A percentile compares a stretch with the other conserved stretches of the same genome.
Conservation (phyloP, 2,329 filamentous ascomycete genomes). For the Pyrenophora graminea region DNA sequence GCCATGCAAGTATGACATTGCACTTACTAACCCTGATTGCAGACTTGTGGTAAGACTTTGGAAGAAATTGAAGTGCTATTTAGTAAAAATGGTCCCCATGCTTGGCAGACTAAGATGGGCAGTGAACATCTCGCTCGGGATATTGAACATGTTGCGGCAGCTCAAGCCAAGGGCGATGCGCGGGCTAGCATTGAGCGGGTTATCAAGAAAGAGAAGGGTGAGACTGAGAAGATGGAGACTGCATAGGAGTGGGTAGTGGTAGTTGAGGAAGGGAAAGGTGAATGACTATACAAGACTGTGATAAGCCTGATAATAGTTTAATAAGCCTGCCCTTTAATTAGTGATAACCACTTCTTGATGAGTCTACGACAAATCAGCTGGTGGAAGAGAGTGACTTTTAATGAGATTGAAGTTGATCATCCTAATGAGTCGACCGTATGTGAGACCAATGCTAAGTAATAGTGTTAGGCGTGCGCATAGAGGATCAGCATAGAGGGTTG, state of each 20-base stretch:
- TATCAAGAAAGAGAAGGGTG: conserved; percentile 23
- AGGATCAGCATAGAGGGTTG: too few species aligned
- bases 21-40: neutral
- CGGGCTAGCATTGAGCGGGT: conserved; percentile 28
- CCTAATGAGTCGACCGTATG: too few species aligned
- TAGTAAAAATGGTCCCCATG: conserved; percentile 54
- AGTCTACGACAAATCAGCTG: too few species aligned
- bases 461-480: too few species aligned
- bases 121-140: conserved; percentile 31
- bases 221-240: conserved; percentile 8
- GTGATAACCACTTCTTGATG: too few species aligned
- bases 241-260: neutral
- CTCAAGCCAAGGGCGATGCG: conserved; percentile 32
- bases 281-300: neutral
- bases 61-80: conserved; percentile 80
- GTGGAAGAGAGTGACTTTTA: too few species aligned
- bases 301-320: neutral
- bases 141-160: conserved; percentile 26
- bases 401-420: too few species aligned
- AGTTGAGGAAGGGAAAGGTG: too few species aligned
- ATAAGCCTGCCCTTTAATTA: neutral
- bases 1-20: neutral
- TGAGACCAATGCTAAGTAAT: too few species aligned
- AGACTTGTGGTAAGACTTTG: conserved; percentile 71
- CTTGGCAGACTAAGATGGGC: conserved; percentile 58